phyloP scores from a whole-genome alignment of 1,284 basidiomycete species.

The Apiotrichum mycotoxinovorans region DNA sequence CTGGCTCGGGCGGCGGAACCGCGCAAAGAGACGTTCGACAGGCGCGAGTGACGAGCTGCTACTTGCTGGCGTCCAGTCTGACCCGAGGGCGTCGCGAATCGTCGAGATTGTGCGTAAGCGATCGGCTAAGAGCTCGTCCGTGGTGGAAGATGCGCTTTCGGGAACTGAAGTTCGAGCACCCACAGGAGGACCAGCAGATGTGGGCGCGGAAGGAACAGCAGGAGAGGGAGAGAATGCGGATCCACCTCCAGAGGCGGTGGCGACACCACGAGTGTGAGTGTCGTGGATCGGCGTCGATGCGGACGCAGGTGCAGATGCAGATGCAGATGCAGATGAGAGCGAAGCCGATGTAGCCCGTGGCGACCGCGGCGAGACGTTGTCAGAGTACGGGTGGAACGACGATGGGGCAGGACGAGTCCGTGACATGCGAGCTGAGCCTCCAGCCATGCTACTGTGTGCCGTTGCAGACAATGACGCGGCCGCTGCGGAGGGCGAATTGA shows the following conservation, averaged over 20 bases:
- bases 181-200: too few relatives aligned
- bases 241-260: too few relatives aligned
- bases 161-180: background rate
- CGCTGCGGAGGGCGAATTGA: too few relatives aligned
- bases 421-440: too few relatives aligned
- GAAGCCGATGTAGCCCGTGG: background rate
- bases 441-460: too few relatives aligned
- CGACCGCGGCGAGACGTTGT: conserved; percentile 1
- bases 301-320: conserved; percentile 1
- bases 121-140: conserved; percentile 33
- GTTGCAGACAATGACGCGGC: too few relatives aligned
- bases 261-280: background rate
- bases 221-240: background rate
- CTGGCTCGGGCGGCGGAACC: conserved; percentile 19
- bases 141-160: conserved; percentile 10
- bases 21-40: conserved; percentile 19
- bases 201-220: background rate
- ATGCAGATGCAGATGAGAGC: background rate
- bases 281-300: background rate
- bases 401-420: background rate
- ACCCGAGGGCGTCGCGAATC: conserved; percentile 28
- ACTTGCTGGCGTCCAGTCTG: conserved; percentile 24
- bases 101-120: conserved; percentile 32
- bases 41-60: conserved; percentile 1
- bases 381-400: background rate